Base-by-base conservation (phyloP, 1,284 basidiomycete species). In the Phellopilus nigrolimitatus region DNA sequence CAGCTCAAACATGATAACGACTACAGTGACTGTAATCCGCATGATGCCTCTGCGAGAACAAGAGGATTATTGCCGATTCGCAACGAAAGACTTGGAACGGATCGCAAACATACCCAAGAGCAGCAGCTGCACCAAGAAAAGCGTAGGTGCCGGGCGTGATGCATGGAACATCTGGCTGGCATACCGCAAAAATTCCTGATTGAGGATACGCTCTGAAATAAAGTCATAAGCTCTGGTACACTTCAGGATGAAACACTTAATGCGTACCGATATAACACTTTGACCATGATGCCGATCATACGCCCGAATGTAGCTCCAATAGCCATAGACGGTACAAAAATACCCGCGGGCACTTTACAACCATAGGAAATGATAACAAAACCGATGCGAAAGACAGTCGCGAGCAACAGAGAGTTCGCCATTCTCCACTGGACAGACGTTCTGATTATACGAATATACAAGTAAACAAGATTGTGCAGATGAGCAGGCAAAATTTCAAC, bases 1-100 rank as follows among this genome's bases (percentile, higher is more conserved):
- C n/a, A 99, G 76, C 65, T 99, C 97, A 66, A 98, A 98, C 80
- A 97, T 93, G 69, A 99, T 97, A 49, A 99, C 97, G 1, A 98
- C 97, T 1, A 99, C 94, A 0, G 95, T 93, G 19, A 99, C 92
- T 0, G 97, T 99, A 56, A 98, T 91, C 56, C 95, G 80, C 75
- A 97, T 99, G 48, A 99, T 84, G 22, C 97, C 97, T 53, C 93
- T 92, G 56, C n/a, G 7, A 42, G 52, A 54, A 40, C 12, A 8
- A 37, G 34, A 37, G 8, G n/a, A 37, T 1, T 13, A n/a, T 15
- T n/a, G 19, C 3, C 7, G 8, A 37, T 37, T 5, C 7, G 19
- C 13, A 37, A 37, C 5, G 10, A 37, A 17, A 15, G 15, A 15
- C 58, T 25, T 59, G n/a, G n/a, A 55, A 28, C 58, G 52, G 54